Evolutionary conservation across 257 asterid species (phyloP).

Genomic region (Parsonsia alboflavescens): DNA sequence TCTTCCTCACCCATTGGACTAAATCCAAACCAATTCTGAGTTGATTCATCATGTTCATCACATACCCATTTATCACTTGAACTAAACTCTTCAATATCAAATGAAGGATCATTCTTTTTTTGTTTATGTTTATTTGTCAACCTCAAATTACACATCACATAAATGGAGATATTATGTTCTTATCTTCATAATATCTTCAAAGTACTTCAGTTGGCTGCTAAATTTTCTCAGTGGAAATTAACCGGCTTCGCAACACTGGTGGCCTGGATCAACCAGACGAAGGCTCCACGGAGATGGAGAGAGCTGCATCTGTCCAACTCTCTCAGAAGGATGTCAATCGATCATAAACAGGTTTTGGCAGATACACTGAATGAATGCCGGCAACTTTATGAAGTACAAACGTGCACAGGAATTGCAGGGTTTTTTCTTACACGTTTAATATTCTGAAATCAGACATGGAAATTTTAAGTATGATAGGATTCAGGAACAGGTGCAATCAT

Average conservation of each 20-base stretch:
- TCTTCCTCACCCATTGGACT: no score
- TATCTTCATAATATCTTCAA: no score
- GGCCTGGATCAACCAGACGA: constrained; percentile 62
- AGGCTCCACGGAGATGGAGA: constrained; percentile 67
- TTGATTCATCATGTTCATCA: no score
- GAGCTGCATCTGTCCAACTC: constrained; percentile 79
- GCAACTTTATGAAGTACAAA: not conserved
- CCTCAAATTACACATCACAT: no score
- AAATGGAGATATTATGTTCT: no score
- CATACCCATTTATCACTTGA: no score
- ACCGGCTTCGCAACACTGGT: constrained; percentile 51
- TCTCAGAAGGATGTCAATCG: constrained; percentile 30
- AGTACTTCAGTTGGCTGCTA: constrained; percentile 61
- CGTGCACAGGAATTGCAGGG: no score
- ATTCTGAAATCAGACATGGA: not conserved
- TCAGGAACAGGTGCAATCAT: not conserved
- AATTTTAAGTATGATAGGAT: not conserved
- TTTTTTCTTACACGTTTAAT: not conserved
- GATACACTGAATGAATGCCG: not conserved
- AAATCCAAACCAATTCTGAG: no score
- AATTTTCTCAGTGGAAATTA: constrained; percentile 63
- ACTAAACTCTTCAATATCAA: no score
- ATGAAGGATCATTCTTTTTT: no score
- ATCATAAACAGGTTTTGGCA: not conserved
- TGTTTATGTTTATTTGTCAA: no score